Percentiles rank a stretch among this genome's conserved stretches.
Evolutionary conservation across 352 stramenopile genomes (phyloP).

Genomic region (Blastocystis sp.): DNA sequence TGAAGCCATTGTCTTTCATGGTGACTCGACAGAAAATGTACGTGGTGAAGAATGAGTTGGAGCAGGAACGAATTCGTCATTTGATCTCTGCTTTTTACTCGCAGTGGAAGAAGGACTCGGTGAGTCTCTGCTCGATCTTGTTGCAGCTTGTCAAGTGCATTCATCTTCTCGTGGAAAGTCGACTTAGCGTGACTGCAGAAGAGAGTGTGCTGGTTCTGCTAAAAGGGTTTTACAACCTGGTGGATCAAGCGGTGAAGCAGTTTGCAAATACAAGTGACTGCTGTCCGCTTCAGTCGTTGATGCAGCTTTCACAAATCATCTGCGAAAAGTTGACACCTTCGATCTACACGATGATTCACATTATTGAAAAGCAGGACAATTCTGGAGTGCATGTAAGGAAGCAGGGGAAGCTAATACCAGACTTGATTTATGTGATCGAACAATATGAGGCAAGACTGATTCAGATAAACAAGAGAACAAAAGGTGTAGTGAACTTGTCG

Average conservation of each 20-base stretch:
- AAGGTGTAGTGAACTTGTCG: constrained; percentile 6
- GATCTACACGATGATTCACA: constrained; percentile 2
- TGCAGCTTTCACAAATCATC: neutral
- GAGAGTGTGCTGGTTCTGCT: neutral
- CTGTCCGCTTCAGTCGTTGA: neutral
- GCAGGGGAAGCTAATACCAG: constrained; percentile 37
- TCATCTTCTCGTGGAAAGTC: neutral
- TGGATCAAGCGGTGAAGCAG: constrained; percentile 19
- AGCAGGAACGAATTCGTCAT: constrained; percentile 13
- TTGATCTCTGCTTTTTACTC: neutral
- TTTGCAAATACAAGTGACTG: neutral
- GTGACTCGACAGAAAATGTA: neutral
- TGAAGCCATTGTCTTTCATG: neutral
- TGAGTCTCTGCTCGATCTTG: neutral
- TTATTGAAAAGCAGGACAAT: neutral
- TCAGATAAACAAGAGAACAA: constrained; percentile 50
- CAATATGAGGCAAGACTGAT: constrained; percentile 27
- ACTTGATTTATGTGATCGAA: constrained; percentile 34
- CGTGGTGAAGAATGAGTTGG: neutral
- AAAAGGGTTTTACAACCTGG: constrained; percentile 6
- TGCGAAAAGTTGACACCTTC: neutral
- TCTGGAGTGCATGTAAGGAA: neutral
- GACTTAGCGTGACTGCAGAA: neutral
- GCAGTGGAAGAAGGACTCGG: neutral
- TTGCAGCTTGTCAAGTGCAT: neutral